phyloP scores from a whole-genome alignment of 2,329 filamentous ascomycete species.

The Knoxdaviesia capensis region DNA sequence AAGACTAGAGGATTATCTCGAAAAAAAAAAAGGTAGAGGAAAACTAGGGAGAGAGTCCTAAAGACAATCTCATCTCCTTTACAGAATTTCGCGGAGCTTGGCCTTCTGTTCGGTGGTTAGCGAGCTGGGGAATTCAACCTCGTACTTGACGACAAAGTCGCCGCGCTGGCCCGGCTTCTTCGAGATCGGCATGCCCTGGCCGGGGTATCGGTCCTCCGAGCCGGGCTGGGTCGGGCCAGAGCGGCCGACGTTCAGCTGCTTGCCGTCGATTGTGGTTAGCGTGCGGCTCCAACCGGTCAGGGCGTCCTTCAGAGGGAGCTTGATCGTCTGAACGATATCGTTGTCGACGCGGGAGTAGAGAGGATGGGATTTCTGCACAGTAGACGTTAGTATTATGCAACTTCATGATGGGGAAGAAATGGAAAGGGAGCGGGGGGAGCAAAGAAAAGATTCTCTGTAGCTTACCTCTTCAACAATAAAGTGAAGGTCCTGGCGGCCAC shows the following conservation, averaged over 20 bases:
- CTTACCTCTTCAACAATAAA: conserved; percentile 87
- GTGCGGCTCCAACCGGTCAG: conserved; percentile 84
- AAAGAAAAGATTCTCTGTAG: conserved; percentile 3
- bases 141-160: conserved; percentile 75
- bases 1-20: neutral
- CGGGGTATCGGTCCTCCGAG: conserved; percentile 62
- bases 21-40: conserved; percentile 1
- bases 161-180: conserved; percentile 75
- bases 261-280: conserved; percentile 85
- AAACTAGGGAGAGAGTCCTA: neutral
- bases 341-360: conserved; percentile 76
- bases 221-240: conserved; percentile 71
- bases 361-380: conserved; percentile 61
- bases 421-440: no score
- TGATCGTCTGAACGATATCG: conserved; percentile 59
- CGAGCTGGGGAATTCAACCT: conserved; percentile 74
- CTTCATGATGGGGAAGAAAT: neutral
- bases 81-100: conserved; percentile 61
- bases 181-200: conserved; percentile 81
- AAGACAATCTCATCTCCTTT: conserved; percentile 7
- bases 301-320: conserved; percentile 79
- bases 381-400: conserved; percentile 16
- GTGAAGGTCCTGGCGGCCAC: conserved; percentile 84
- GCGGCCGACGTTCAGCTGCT: conserved; percentile 62
- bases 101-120: conserved; percentile 64